Conservation (phyloP, 352 stramenopile genomes). For the Aphanomyces cochlioides region DNA sequence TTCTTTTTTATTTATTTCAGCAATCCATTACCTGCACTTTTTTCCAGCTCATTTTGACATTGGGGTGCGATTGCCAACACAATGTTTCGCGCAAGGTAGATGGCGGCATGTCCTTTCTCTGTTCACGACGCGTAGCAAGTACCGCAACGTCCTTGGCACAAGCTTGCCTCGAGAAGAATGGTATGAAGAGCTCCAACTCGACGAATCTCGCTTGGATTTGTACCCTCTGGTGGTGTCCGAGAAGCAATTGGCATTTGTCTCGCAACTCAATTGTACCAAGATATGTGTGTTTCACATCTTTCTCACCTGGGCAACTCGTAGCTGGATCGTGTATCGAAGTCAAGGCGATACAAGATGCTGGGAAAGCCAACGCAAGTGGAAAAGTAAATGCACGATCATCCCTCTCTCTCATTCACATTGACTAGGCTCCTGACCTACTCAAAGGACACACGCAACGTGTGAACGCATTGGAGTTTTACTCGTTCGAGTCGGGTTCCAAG, state of each 20-base stretch:
- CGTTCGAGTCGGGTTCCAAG: conserved; percentile 40
- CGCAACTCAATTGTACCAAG: conserved; percentile 13
- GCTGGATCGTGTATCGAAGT: conserved; percentile 59
- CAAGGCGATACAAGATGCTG: conserved; percentile 46
- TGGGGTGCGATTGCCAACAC: background rate
- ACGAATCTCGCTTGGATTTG: conserved; percentile 42
- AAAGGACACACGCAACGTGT: conserved; percentile 56
- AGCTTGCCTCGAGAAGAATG: conserved; percentile 44
- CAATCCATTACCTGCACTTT: no score
- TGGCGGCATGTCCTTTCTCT: background rate
- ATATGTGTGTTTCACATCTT: background rate
- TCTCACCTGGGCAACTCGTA: conserved; percentile 14
- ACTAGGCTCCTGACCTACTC: conserved; percentile 47
- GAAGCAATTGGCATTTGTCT: conserved; percentile 53
- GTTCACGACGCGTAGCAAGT: conserved; percentile 48
- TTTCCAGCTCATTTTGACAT: no score
- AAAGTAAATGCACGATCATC: conserved; percentile 30
- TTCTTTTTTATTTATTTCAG: no score
- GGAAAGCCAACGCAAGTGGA: conserved; percentile 35
- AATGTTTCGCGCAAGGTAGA: conserved; percentile 21
- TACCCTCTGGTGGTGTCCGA: conserved; percentile 44
- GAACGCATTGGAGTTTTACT: conserved; percentile 59
- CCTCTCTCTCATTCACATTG: background rate
- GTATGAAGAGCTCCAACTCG: conserved; percentile 68
- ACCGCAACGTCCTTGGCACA: conserved; percentile 72